phyloP scores from a whole-genome alignment of 2,329 filamentous ascomycete species.

The Magnaporthiopsis rhizophila region DNA sequence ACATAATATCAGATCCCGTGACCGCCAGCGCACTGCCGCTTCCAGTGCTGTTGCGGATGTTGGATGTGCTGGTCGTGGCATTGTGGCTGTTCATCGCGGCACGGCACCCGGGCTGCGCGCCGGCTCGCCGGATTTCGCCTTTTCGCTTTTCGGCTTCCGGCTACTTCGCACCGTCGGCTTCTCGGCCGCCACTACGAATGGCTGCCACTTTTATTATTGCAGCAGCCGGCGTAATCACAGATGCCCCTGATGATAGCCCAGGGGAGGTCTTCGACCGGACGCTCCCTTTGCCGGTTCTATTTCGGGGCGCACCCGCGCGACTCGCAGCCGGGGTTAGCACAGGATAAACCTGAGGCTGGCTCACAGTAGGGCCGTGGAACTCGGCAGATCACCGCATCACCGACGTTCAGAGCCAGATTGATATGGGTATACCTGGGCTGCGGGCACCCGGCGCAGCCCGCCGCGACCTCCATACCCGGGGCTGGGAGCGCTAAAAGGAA shows the following conservation, averaged over 20 bases:
- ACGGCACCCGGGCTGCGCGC: too few species aligned
- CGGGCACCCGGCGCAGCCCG: slow-evolving; percentile 19
- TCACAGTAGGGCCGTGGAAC: too few species aligned
- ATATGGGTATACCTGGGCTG: slow-evolving; percentile 25
- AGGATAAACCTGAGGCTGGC: too few species aligned
- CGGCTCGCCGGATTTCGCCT: too few species aligned
- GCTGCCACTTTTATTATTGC: slow-evolving; percentile 29
- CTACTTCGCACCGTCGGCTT: slow-evolving; percentile 17
- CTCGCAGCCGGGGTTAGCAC: too few species aligned
- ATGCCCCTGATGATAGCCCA: slow-evolving; percentile 24
- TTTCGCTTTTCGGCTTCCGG: background rate
- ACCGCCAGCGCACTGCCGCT: too few species aligned
- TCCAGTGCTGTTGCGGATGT: too few species aligned
- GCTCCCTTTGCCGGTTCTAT: too few species aligned
- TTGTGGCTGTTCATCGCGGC: too few species aligned
- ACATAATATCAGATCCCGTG: too few species aligned
- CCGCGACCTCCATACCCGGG: slow-evolving; percentile 22
- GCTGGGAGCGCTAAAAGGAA: slow-evolving; percentile 20
- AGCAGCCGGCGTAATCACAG: slow-evolving; percentile 31
- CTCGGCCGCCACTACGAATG: slow-evolving; percentile 26
- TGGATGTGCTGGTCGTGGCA: too few species aligned
- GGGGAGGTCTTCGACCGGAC: slow-evolving; percentile 14
- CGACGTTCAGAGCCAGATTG: slow-evolving; percentile 26
- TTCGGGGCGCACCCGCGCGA: too few species aligned
- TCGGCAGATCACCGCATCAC: slow-evolving; percentile 27